Evolutionary conservation across 2,329 filamentous ascomycete species (phyloP).

Genomic region (Pseudocercospora ulei): DNA sequence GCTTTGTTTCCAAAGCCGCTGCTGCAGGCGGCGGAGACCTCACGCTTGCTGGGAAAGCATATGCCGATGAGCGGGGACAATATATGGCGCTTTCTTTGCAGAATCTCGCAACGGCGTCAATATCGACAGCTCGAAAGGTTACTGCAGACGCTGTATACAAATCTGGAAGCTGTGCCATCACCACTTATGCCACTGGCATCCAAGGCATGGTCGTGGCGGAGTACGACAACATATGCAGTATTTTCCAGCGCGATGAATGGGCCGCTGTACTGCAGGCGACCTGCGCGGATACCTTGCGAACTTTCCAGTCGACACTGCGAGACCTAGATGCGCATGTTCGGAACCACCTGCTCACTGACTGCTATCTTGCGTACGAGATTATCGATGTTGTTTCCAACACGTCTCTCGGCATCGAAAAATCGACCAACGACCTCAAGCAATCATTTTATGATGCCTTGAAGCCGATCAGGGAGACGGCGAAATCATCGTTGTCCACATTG

Average conservation of each 20-base stretch:
- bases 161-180: slow-evolving; percentile 81
- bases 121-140: slow-evolving; percentile 66
- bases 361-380: slow-evolving; percentile 89
- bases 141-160: slow-evolving; percentile 71
- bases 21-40: slow-evolving; percentile 24
- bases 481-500: slow-evolving; percentile 70
- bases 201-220: slow-evolving; percentile 81
- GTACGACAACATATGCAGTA: slow-evolving; percentile 77
- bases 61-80: slow-evolving; percentile 73
- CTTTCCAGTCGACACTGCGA: slow-evolving; percentile 73
- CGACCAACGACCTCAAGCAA: slow-evolving; percentile 75
- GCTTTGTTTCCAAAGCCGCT: slow-evolving; percentile 25
- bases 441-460: slow-evolving; percentile 76
- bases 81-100: slow-evolving; percentile 75
- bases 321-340: slow-evolving; percentile 89
- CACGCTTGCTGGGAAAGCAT: slow-evolving; percentile 62
- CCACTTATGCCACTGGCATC: slow-evolving; percentile 76
- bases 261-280: slow-evolving; percentile 67
- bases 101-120: slow-evolving; percentile 75
- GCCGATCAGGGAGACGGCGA: slow-evolving; percentile 84
- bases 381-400: slow-evolving; percentile 78
- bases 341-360: slow-evolving; percentile 75
- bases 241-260: slow-evolving; percentile 82
- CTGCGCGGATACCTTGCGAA: slow-evolving; percentile 65
- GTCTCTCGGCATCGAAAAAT: slow-evolving; percentile 66